Evolutionary conservation across 306 rosid species (phyloP), one percentile per base, ranked within the genome.

Genomic region (Gillenia trifoliata): DNA sequence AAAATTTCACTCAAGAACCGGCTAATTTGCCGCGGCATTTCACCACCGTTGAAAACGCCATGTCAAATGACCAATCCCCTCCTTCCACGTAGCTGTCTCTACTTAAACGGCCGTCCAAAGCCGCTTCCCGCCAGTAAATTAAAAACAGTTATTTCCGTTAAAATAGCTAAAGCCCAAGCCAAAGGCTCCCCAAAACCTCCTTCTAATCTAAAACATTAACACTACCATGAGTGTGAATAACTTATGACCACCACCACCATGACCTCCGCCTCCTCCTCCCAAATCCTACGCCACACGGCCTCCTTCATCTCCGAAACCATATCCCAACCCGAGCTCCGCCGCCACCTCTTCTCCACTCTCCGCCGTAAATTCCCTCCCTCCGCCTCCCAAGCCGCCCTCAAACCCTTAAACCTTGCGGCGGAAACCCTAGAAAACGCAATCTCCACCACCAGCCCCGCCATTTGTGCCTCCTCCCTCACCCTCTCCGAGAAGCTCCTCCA

Each of bases 401-500:
- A 83, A 68, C 75, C 85, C 41, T 83, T 93, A 1, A 85, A 71
- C 52, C 90, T 93, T 47, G 96, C 92, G 0, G 80, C 72, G 0
- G 84, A 91, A 28, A 79, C 92, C 31, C 79, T 89, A 1, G 93
- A 93, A 79, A 89, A 71, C 28, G 93, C 92, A 5, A 71, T 87
- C 41, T 68, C 88, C 55, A 26, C 76, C 76, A 31, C 86, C 70
- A 79, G 73, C 82, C 17, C 88, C 31, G n/a, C 89, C 69, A 40
- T 77, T 17, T 65, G 77, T 3, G 47, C 86, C 59, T 87, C 93
- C 29, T 93, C 90, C 5, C 86, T 90, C 73, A 76, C 77, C 75
- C 86, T 84, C 13, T 82, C 91, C 6, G 90, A 93, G 80, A 89
- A 86, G 31, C 90, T 89, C 72, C 88, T 90, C 70, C 89, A 83